Percentiles rank a stretch among this genome's conserved stretches.
These are phyloP conservation scores for Rhodotorula paludigena DNA, from an alignment of 768 basidiomycete genomes.

Conservation along the genomic window DNA sequence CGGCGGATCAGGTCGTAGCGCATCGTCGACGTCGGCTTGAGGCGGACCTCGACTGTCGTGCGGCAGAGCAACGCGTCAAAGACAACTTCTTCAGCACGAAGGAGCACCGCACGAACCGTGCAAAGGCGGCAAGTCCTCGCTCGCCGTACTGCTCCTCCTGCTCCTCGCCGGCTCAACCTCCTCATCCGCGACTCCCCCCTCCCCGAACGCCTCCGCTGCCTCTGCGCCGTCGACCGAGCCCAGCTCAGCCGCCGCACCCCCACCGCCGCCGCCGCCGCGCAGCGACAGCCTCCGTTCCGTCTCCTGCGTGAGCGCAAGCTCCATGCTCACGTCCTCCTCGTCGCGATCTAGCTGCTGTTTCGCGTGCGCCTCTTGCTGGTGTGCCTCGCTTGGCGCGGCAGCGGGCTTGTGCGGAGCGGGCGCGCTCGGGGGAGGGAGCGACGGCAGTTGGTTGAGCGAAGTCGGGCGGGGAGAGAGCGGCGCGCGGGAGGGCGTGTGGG, in stretches of 20 bases:
- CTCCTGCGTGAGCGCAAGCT: conserved; percentile 3
- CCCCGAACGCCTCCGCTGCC: neutral
- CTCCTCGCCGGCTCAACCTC: neutral
- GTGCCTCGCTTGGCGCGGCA: neutral
- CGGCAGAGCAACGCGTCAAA: neutral
- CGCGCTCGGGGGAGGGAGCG: neutral
- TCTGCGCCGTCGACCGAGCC: neutral
- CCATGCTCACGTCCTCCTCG: conserved; percentile 5
- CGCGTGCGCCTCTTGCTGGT: neutral
- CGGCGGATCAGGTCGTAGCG: conserved; percentile 68
- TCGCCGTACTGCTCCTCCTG: conserved; percentile 3
- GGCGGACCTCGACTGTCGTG: conserved; percentile 73
- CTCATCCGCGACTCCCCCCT: neutral
- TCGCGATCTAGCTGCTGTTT: too few species aligned
- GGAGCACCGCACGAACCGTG: conserved; percentile 2
- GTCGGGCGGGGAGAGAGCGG: neutral
- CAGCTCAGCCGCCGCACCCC: neutral
- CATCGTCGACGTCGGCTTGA: conserved; percentile 63
- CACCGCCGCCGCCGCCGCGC: neutral
- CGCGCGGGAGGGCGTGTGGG: neutral
- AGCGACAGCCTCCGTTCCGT: neutral
- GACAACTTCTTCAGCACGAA: accelerated
- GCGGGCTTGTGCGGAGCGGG: neutral
- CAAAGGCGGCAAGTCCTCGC: conserved; percentile 6
- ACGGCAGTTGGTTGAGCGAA: neutral